Evolutionary conservation across 331 rosid genomes (phyloP), one percentile per base, ranked within the genome.

Genomic region (Cydonia oblonga): DNA sequence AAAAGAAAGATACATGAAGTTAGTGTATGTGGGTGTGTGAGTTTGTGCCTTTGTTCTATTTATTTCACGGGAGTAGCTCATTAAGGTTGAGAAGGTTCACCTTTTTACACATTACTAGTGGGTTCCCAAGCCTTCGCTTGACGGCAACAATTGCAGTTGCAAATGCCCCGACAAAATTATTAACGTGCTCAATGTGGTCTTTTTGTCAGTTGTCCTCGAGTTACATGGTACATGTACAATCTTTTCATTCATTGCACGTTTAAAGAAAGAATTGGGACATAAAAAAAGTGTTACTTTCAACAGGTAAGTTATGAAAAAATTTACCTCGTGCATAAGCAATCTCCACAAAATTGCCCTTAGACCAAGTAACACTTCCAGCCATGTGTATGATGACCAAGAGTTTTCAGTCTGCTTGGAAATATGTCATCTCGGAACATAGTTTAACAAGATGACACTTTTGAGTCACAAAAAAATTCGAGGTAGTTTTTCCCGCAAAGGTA

Each of bases 311-410:
- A 14, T 9, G 19, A 30, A 66, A 54, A 9, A 10, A 28, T 24
- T 84, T 78, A 91, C 97, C 97, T 87, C 33, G 24, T 78, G 86
- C 86, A 91, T 81, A 91, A 78, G 96, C 93, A 91, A 83, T 91
- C 97, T 78, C 97, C 97, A 66, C 97, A 89, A 3, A 91, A 10
- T 71, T 74, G 75, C 28, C 97, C 89, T 59, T 85, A 91, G 73
- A 64, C 81, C 80, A 86, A 78, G 71, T 80, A 82, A n/a, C 93
- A 91, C 78, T 76, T 87, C 81, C 69, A 64, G 80, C 97, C 85
- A 65, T 13, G 66, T 24, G 92, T 87, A 52, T 61, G 85, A 82
- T 66, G 71, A 63, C 89, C 69, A 60, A 85, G 73, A 66, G 97
- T 89, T 79, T 85, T 81, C 78, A 74, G 86, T 84, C 97, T 91